Evolutionary conservation across 441 rosid species (phyloP), one percentile per base, ranked within the genome.

Genomic region (Pelargonium myrrhifolium): DNA sequence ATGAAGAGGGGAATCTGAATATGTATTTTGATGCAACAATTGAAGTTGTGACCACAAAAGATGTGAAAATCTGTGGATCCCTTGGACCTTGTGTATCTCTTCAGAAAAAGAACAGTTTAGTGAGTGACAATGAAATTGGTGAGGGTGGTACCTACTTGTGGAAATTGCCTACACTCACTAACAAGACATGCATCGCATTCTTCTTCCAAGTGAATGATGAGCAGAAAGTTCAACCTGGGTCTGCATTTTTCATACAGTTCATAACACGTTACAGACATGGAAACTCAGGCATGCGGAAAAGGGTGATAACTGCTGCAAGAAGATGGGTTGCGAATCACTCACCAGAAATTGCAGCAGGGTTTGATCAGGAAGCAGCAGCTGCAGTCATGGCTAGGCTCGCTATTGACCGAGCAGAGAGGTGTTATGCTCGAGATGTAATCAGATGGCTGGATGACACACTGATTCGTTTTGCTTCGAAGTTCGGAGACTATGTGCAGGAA

Each of bases 301-400:
- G 97, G 69, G 93, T 93, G 65, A 88, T 93, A 42, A 93, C 98
- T 0, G 95, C 89, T 70, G 97, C 96, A 5, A 86, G 98, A 79
- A 87, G 98, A 80, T 93, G 96, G 93, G 90, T 82, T 35, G 79
- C 81, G 14, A 90, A 85, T 71, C 82, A 84, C 70, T 82, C 96
- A 0, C 88, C 90, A 4, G 98, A 93, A 65, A 81, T 88, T 49
- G 74, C 84, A 68, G 79, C 93, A 12, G 93, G 98, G 28, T 93
- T 93, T 31, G 97, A 90, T 82, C 98, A 90, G 83, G 97, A 93
- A 88, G 85, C 96, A 59, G 96, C 97, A 17, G 90, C 96, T 73
- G 83, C 95, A 0, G 88, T 93, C 43, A 89, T 89, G 96, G 96
- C 95, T 11, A 83, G 98, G 69, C 93, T 93, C 21, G 98, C 97